phyloP scores from a whole-genome alignment of 441 rosid genomes.

The Populus hybrid region DNA sequence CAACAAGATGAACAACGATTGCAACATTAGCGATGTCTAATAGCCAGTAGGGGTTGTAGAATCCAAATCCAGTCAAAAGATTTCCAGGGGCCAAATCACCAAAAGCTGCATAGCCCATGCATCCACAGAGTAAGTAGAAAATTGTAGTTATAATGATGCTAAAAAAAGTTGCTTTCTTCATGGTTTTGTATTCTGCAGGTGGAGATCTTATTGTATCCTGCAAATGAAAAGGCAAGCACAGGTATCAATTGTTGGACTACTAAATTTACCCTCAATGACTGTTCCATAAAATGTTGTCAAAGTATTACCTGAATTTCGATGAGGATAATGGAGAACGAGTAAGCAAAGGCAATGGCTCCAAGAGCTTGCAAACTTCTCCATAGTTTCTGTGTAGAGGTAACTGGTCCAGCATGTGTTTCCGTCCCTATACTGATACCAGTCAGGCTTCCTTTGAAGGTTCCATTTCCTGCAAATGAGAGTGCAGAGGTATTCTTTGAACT shows the following conservation, averaged over 20 bases:
- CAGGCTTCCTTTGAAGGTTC: constrained; percentile 56
- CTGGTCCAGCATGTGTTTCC: constrained; percentile 35
- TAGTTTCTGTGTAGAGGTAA: constrained; percentile 58
- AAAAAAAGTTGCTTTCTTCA: constrained; percentile 59
- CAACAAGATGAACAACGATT: constrained; percentile 65
- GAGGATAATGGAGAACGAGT: constrained; percentile 67
- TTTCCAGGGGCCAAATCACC: constrained; percentile 74
- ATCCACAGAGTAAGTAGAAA: constrained; percentile 77
- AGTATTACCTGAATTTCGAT: constrained; percentile 62
- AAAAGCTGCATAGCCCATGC: constrained; percentile 78
- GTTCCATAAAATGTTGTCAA: background rate
- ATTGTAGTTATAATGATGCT: constrained; percentile 53
- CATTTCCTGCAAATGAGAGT: constrained; percentile 32
- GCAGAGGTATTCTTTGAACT: background rate
- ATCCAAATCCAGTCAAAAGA: constrained; percentile 70
- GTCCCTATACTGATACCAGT: constrained; percentile 62
- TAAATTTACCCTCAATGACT: background rate
- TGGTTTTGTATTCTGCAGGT: constrained; percentile 64
- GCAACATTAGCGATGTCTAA: constrained; percentile 72
- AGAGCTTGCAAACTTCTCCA: constrained; percentile 87
- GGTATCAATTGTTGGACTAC: background rate
- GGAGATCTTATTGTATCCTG: constrained; percentile 74
- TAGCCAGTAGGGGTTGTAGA: constrained; percentile 75
- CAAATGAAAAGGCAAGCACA: constrained; percentile 1
- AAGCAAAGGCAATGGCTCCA: constrained; percentile 78